phyloP scores from a whole-genome alignment of 345 rosid species.

The Excoecaria cochinchinensis region DNA sequence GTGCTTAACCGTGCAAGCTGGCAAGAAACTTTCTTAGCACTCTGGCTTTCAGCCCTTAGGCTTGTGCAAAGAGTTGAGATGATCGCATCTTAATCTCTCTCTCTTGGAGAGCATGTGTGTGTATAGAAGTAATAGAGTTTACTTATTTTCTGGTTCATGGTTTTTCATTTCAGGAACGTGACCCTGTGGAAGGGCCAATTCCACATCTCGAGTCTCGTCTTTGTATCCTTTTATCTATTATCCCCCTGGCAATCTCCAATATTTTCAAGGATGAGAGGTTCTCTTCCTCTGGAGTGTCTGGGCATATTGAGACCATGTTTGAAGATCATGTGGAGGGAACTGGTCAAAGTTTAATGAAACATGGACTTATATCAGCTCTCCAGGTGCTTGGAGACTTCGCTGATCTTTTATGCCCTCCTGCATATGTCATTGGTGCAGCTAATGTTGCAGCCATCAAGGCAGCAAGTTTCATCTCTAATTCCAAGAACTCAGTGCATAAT shows the following conservation, averaged over 20 bases:
- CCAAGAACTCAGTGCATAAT: slow-evolving; percentile 32
- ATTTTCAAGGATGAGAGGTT: slow-evolving; percentile 37
- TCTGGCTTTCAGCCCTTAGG: slow-evolving; percentile 73
- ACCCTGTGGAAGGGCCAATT: slow-evolving; percentile 66
- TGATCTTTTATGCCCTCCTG: slow-evolving; percentile 55
- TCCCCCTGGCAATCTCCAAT: slow-evolving; percentile 54
- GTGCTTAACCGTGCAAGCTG: slow-evolving; percentile 59
- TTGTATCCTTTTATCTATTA: slow-evolving; percentile 55
- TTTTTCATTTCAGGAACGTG: slow-evolving; percentile 46
- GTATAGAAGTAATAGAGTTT: background rate
- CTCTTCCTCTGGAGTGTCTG: slow-evolving; percentile 21
- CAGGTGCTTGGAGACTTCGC: slow-evolving; percentile 59
- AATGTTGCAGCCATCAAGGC: slow-evolving; percentile 56
- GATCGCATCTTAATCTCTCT: slow-evolving; percentile 6
- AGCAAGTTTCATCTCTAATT: slow-evolving; percentile 36
- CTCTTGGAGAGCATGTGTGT: background rate
- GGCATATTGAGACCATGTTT: slow-evolving; percentile 22
- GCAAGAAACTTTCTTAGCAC: slow-evolving; percentile 70
- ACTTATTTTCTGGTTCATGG: slow-evolving; percentile 5
- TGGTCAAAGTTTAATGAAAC: slow-evolving; percentile 24
- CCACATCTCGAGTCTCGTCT: slow-evolving; percentile 71
- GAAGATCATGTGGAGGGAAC: slow-evolving; percentile 28
- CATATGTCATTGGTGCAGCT: slow-evolving; percentile 43
- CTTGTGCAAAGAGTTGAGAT: slow-evolving; percentile 68
- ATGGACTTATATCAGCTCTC: slow-evolving; percentile 49